Base-by-base conservation (phyloP, 352 stramenopile species). In the Phytophthora boehmeriae region DNA sequence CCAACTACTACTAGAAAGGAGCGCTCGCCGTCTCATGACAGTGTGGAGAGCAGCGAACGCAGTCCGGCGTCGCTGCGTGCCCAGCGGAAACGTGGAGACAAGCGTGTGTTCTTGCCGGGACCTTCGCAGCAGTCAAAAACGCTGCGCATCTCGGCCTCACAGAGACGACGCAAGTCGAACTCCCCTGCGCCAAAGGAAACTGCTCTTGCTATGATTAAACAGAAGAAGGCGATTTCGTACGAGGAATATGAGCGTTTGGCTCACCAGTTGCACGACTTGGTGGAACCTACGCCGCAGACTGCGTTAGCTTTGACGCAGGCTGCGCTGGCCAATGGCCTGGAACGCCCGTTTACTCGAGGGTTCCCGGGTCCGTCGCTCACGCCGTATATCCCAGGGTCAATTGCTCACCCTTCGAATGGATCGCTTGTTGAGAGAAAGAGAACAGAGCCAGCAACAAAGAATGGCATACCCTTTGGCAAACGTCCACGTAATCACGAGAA, bases 201-300 rank as follows among this genome's bases (percentile, higher is more conserved):
- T 17, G 78, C 82, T 8, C 48, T 82, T 23, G 56, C 78, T 9
- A 72, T 85, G 48, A 86, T 92, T 50, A 90, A 90, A 54, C 78
- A 89, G 59, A 83, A 86, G 61, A 92, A 92, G 54, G 75, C 79
- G 0, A 94, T 94, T 34, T 87, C 73, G 2, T 83, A 83, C 35
- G 81, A 92, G 45, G 85, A 94, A 43, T 92, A 89, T 48, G 78
- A 94, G 51, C 73, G 74, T 0, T 64, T 94, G 30, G 77, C 85
- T 57, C 75, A 71, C 17, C 78, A 92, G 52, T 66, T 92, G 30
- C 78, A 77, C 25, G 77, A 78, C 22, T 67, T 90, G 48, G 81
- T 92, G n/a, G 81, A 90, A 43, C 63, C 78, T 10, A 90, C 76
- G 11, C 76, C 81, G 0, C 72, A 90, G 41, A 70, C 78, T 28